Conservation (phyloP, 352 stramenopile species). For the Phytopythium montanum region DNA sequence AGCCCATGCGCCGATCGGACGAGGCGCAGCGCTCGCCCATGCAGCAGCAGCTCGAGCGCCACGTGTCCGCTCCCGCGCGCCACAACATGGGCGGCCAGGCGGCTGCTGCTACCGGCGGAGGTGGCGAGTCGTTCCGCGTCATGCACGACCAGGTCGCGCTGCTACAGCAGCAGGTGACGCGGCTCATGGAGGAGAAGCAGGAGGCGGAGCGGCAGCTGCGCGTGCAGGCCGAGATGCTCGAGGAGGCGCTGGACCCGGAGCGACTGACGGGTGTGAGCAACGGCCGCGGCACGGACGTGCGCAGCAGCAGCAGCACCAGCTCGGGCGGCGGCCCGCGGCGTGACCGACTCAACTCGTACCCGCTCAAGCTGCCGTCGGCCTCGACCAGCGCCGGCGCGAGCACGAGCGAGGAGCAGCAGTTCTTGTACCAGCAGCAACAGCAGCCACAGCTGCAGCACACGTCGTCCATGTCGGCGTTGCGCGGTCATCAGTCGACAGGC, state of each 20-base stretch:
- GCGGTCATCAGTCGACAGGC: constrained; percentile 29
- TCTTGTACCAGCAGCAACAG: background rate
- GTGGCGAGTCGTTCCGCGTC: constrained; percentile 27
- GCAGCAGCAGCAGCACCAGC: constrained; percentile 32
- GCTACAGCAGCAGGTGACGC: constrained; percentile 82
- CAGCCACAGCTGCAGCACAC: constrained; percentile 3
- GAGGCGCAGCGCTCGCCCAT: constrained; percentile 33
- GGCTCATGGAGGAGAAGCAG: constrained; percentile 86
- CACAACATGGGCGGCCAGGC: constrained; percentile 22
- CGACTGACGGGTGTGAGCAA: constrained; percentile 32
- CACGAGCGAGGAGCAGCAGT: constrained; percentile 14
- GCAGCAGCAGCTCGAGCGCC: constrained; percentile 50
- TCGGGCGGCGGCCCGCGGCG: constrained; percentile 18
- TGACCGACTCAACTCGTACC: constrained; percentile 61
- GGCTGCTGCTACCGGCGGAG: constrained; percentile 9
- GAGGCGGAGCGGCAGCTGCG: constrained; percentile 72
- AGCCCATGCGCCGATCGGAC: constrained; percentile 45
- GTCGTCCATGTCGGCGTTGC: constrained; percentile 1
- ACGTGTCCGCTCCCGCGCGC: constrained; percentile 68
- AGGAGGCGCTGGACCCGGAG: constrained; percentile 33
- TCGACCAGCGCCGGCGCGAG: constrained; percentile 13
- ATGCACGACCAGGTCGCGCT: constrained; percentile 79
- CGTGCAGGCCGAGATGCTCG: constrained; percentile 61
- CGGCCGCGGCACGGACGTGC: constrained; percentile 10
- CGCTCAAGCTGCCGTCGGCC: constrained; percentile 42